Percentiles rank a stretch among this genome's conserved stretches.
Evolutionary conservation across 2,329 filamentous ascomycete genomes (phyloP).

Genomic region (Sporothrix dimorphospora): DNA sequence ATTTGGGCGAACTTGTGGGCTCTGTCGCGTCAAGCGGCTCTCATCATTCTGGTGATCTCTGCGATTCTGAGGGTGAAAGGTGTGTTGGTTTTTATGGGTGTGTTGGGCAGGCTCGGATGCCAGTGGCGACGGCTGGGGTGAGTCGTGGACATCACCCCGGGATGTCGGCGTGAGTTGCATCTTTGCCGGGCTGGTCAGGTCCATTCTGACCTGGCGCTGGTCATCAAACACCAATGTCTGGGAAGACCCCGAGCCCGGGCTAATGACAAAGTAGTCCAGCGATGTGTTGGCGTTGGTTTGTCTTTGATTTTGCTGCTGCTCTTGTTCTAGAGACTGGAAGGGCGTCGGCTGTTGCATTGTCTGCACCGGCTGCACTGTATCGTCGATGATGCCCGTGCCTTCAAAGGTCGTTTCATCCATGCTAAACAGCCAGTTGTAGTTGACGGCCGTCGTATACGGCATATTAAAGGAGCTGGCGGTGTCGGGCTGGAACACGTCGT

Average conservation of each 20-base stretch:
- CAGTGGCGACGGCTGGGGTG: too few relatives aligned
- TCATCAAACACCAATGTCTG: background rate
- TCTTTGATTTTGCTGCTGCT: background rate
- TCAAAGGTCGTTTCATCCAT: background rate
- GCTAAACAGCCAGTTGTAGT: slow-evolving; percentile 34
- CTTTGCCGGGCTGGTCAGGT: too few relatives aligned
- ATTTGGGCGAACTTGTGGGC: too few relatives aligned
- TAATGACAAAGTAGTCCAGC: background rate
- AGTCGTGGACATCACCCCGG: too few relatives aligned
- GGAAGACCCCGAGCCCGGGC: background rate
- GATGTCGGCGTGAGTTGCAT: too few relatives aligned
- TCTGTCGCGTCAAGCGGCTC: too few relatives aligned
- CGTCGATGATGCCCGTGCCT: too few relatives aligned
- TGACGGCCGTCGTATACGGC: slow-evolving; percentile 32
- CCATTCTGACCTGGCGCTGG: background rate
- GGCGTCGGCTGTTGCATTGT: background rate
- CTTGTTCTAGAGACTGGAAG: background rate
- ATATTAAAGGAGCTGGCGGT: slow-evolving; percentile 34
- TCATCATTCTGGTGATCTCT: too few relatives aligned
- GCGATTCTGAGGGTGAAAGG: too few relatives aligned
- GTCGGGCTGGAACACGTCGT: slow-evolving; percentile 32
- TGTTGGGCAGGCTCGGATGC: too few relatives aligned
- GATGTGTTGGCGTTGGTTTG: background rate
- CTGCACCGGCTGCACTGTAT: background rate
- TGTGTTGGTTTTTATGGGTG: too few relatives aligned